These are phyloP conservation scores for Cladosporium phlei DNA, from an alignment of 2,329 filamentous ascomycete species.

Conservation along the genomic window DNA sequence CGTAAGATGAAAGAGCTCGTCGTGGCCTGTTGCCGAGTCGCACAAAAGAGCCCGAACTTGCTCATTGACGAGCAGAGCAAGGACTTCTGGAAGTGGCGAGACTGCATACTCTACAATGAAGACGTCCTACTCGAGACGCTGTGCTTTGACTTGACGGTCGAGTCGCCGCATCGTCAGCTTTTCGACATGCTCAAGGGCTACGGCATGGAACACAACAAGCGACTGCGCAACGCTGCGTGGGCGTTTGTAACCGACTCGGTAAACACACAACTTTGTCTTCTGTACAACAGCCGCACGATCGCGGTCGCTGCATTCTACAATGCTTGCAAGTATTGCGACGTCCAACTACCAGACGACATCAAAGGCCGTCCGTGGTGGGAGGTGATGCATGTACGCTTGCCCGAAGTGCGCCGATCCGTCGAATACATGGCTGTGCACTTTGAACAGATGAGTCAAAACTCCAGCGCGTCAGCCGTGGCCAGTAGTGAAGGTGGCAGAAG, in stretches of 20 bases:
- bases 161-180: constrained; percentile 80
- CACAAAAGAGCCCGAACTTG: constrained; percentile 86
- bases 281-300: constrained; percentile 74
- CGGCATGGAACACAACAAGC: constrained; percentile 71
- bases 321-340: constrained; percentile 67
- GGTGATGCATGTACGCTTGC: constrained; percentile 64
- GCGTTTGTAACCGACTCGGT: constrained; percentile 89
- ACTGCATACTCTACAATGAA: constrained; percentile 87
- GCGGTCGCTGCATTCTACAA: constrained; percentile 85
- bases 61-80: constrained; percentile 95
- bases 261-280: constrained; percentile 76
- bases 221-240: constrained; percentile 81
- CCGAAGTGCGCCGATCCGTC: constrained; percentile 67
- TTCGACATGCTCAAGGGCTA: constrained; percentile 75
- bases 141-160: constrained; percentile 88
- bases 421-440: constrained; percentile 63
- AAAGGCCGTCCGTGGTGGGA: constrained; percentile 84
- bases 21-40: constrained; percentile 86
- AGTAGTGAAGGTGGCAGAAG: constrained; percentile 33
- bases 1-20: constrained; percentile 94
- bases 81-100: constrained; percentile 96
- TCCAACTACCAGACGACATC: constrained; percentile 69
- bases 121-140: constrained; percentile 86
- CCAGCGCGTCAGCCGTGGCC: constrained; percentile 19
- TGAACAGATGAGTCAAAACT: constrained; percentile 36